These are phyloP conservation scores for Avena eriantha DNA, from an alignment of 176 grass and related monocot species.

Conservation along the genomic window DNA sequence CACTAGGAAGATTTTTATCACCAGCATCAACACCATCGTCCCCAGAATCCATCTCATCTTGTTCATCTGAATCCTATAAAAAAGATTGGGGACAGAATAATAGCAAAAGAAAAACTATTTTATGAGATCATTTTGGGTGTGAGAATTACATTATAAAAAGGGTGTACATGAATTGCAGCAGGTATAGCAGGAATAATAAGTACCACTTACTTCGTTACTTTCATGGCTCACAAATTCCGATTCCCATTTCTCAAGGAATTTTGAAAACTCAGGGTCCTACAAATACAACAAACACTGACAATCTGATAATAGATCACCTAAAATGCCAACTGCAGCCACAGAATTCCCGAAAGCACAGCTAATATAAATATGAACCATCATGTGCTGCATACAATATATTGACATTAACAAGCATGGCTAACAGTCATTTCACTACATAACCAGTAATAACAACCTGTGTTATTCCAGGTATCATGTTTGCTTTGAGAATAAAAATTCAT, in stretches of 20 bases:
- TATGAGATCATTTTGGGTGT: not conserved
- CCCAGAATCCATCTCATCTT: slow-evolving; percentile 56
- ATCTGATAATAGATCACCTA: slow-evolving; percentile 12
- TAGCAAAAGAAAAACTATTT: not conserved
- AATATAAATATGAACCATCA: not conserved
- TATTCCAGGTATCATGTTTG: not conserved
- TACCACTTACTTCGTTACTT: slow-evolving; percentile 63
- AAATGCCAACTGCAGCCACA: not conserved
- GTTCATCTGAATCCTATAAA: slow-evolving; percentile 72
- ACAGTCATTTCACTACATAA: not conserved
- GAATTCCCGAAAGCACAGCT: not conserved
- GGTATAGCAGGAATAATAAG: slow-evolving; percentile 14
- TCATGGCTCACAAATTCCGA: slow-evolving; percentile 46
- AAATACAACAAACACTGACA: slow-evolving; percentile 42
- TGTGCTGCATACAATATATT: not conserved
- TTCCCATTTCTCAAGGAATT: slow-evolving; percentile 66
- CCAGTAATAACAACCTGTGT: not conserved
- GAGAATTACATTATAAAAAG: slow-evolving; percentile 28
- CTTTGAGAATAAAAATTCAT: not conserved
- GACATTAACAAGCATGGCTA: slow-evolving; percentile 18
- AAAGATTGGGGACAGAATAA: not conserved
- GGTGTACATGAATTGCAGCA: not conserved
- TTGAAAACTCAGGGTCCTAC: slow-evolving; percentile 83
- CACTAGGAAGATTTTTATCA: slow-evolving; percentile 41
- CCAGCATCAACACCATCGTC: slow-evolving; percentile 34